These are phyloP conservation scores for Fusarium palustre DNA, from an alignment of 2,329 filamentous ascomycete genomes.

Conservation along the genomic window DNA sequence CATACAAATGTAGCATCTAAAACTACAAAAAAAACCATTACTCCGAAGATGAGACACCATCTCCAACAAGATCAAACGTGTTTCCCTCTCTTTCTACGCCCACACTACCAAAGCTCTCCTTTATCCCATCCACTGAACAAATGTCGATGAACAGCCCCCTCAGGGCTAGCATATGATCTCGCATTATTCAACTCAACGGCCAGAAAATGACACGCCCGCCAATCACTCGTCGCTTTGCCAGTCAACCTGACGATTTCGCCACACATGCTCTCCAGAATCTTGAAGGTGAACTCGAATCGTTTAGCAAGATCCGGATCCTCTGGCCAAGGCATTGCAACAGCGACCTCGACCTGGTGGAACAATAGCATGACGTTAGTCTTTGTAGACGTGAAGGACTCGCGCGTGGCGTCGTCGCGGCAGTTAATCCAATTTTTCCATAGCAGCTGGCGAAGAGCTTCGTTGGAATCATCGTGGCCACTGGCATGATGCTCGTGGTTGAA, in stretches of 20 bases:
- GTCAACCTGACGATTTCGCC: constrained; percentile 25
- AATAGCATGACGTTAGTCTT: constrained; percentile 18
- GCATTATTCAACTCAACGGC: constrained; percentile 32
- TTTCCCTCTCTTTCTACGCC: neutral
- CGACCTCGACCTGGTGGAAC: constrained; percentile 19
- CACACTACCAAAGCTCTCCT: neutral
- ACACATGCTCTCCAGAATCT: constrained; percentile 8
- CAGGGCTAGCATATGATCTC: constrained; percentile 23
- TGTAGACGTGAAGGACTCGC: constrained; percentile 27
- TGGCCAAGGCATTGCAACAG: constrained; percentile 20
- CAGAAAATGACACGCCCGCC: constrained; percentile 34
- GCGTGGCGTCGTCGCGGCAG: constrained; percentile 4
- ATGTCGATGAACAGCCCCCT: constrained; percentile 24
- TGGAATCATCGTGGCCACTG: constrained; percentile 14
- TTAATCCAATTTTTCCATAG: constrained; percentile 32
- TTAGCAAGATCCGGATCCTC: constrained; percentile 9
- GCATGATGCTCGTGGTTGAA: constrained; percentile 18
- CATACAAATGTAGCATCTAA: neutral
- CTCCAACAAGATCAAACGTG: neutral
- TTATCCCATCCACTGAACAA: constrained; percentile 28
- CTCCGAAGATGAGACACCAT: neutral
- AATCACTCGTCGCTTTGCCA: constrained; percentile 18
- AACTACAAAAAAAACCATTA: constrained; percentile 11
- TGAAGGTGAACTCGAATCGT: constrained; percentile 22
- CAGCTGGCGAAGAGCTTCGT: constrained; percentile 18